These are phyloP conservation scores for Amylocystis lapponica DNA, from an alignment of 768 basidiomycete species.

Conservation along the genomic window DNA sequence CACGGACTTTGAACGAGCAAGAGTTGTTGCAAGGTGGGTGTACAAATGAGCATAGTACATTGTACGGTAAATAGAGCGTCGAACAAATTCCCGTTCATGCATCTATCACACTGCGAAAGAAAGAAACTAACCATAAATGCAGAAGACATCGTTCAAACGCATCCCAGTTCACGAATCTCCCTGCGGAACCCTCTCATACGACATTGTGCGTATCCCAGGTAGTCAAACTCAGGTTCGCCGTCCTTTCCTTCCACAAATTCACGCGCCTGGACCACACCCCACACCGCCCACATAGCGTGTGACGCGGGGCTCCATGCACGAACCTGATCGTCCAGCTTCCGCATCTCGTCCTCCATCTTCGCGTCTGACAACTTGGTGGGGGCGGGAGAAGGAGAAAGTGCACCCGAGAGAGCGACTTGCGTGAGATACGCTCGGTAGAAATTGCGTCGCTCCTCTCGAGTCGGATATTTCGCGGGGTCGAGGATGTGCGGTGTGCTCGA, in stretches of 20 bases:
- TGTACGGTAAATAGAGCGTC: too few species aligned
- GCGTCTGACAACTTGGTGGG: conserved; percentile 11
- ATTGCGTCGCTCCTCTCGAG: conserved; percentile 61
- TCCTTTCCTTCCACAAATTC: conserved; percentile 60
- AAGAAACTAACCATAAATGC: neutral
- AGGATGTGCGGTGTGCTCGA: conserved; percentile 62
- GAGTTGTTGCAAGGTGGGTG: too few species aligned
- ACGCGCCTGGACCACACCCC: conserved; percentile 89
- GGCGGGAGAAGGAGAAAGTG: conserved; percentile 17
- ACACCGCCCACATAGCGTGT: conserved; percentile 90
- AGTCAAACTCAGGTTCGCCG: conserved; percentile 79
- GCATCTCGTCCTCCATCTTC: conserved; percentile 40
- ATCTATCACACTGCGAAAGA: too few species aligned
- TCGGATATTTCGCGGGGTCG: conserved; percentile 64
- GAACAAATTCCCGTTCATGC: too few species aligned
- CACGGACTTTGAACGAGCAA: too few species aligned
- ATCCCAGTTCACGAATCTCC: conserved; percentile 44
- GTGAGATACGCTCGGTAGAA: conserved; percentile 84
- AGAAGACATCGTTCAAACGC: neutral
- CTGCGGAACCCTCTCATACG: conserved; percentile 60
- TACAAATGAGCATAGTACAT: too few species aligned
- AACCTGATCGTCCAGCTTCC: conserved; percentile 72
- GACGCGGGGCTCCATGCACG: conserved; percentile 85
- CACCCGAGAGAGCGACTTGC: conserved; percentile 30
- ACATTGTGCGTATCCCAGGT: conserved; percentile 72